These are phyloP conservation scores for Cutaneotrichosporon dermatis DNA, from an alignment of 1,284 basidiomycete genomes.

Conservation along the genomic window DNA sequence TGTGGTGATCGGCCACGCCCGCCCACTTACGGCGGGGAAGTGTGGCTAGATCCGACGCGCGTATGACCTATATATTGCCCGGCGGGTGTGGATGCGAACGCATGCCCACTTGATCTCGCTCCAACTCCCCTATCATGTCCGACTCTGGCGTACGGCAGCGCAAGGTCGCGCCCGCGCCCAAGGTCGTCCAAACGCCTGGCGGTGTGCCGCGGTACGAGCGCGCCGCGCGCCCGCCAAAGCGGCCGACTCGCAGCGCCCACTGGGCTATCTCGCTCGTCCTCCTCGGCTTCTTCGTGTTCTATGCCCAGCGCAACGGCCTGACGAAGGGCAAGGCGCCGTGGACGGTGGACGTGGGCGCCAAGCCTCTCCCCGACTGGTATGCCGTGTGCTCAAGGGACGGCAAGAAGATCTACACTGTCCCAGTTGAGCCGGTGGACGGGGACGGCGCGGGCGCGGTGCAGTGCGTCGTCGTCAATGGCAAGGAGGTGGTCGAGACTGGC, in stretches of 20 bases:
- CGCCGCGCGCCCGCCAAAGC: constrained; percentile 7
- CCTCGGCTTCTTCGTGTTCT: constrained; percentile 34
- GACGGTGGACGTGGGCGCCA: constrained; percentile 7
- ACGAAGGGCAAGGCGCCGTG: constrained; percentile 2
- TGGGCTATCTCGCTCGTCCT: constrained; percentile 37
- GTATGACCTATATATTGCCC: neutral
- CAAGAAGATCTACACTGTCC: constrained; percentile 35
- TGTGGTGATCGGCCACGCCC: neutral
- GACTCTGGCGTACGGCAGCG: constrained; percentile 12
- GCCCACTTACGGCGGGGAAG: neutral
- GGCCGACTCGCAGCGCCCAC: constrained; percentile 31
- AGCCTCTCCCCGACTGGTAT: constrained; percentile 28
- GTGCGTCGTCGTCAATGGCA: constrained; percentile 63
- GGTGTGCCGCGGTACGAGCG: constrained; percentile 7
- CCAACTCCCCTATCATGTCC: neutral
- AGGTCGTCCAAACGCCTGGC: neutral
- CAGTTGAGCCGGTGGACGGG: constrained; percentile 17
- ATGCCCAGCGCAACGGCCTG: constrained; percentile 24
- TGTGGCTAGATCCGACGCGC: neutral
- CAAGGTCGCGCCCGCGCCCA: neutral
- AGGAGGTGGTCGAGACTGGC: constrained; percentile 59
- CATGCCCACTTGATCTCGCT: neutral
- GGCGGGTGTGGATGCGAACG: too few relatives aligned
- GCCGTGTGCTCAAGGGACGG: constrained; percentile 37
- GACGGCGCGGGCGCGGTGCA: constrained; percentile 50